These are phyloP conservation scores for Cladosporium sp. DNA, from an alignment of 2,329 filamentous ascomycete genomes.

Conservation along the genomic window DNA sequence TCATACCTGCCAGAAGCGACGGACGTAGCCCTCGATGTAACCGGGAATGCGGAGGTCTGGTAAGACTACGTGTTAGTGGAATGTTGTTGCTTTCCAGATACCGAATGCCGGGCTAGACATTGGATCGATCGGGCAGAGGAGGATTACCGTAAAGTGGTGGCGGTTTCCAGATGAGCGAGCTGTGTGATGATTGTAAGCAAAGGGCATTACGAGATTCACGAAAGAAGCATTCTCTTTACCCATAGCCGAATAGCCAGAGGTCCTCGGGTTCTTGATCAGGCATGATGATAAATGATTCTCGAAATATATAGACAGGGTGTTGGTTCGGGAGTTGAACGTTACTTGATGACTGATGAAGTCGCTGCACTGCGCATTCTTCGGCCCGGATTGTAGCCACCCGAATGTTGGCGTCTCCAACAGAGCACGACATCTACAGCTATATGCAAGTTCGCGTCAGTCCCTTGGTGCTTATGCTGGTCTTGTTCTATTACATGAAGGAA, in stretches of 20 bases:
- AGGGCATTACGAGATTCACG: background rate
- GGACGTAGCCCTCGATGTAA: constrained; percentile 89
- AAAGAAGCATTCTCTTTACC: constrained; percentile 55
- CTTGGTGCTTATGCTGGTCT: too few relatives aligned
- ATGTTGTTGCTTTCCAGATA: background rate
- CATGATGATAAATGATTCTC: background rate
- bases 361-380: too few relatives aligned
- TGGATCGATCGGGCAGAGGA: background rate
- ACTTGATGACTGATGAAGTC: too few relatives aligned
- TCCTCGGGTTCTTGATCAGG: constrained; percentile 36
- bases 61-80: background rate
- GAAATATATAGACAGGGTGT: too few relatives aligned
- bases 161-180: constrained; percentile 97
- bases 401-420: too few relatives aligned
- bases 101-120: background rate
- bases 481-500: too few relatives aligned
- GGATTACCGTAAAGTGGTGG: constrained; percentile 87
- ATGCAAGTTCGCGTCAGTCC: too few relatives aligned
- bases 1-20: constrained; percentile 95
- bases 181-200: constrained; percentile 35
- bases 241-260: constrained; percentile 97
- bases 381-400: too few relatives aligned
- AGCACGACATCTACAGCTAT: too few relatives aligned
- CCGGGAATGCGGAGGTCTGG: constrained; percentile 80
- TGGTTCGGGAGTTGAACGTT: too few relatives aligned